Evolutionary conservation across 179 eudicot genomes (phyloP).

Genomic region (Corrigiola litoralis): DNA sequence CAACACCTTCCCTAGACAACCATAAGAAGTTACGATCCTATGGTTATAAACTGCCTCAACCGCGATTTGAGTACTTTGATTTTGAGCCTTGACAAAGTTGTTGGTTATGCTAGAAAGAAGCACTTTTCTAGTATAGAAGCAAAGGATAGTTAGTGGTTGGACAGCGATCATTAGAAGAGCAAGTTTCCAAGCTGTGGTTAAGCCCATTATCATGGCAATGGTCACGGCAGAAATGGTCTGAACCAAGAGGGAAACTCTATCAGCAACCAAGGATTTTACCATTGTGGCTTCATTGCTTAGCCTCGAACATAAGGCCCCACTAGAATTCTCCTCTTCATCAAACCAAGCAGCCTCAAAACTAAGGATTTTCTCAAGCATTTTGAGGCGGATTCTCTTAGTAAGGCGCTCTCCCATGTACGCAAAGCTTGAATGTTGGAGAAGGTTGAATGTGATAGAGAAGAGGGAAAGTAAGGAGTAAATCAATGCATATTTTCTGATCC

Average conservation of each 20-base stretch:
- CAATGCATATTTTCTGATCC: conserved; percentile 30
- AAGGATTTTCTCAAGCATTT: conserved; percentile 34
- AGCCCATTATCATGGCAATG: conserved; percentile 39
- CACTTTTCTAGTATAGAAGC: conserved; percentile 40
- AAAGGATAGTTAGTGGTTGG: conserved; percentile 43
- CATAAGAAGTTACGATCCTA: conserved; percentile 39
- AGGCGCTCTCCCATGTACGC: conserved; percentile 39
- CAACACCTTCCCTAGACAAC: conserved; percentile 30
- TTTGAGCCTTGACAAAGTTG: conserved; percentile 33
- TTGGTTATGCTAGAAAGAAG: conserved; percentile 31
- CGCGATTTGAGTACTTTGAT: conserved; percentile 39
- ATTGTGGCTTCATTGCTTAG: conserved; percentile 36
- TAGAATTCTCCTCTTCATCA: conserved; percentile 38
- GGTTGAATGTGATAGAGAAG: conserved; percentile 31
- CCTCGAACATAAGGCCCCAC: conserved; percentile 36
- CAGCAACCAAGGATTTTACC: conserved; percentile 39
- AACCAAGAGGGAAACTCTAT: conserved; percentile 34
- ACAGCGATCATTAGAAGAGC: conserved; percentile 44
- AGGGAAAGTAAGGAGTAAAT: conserved; percentile 29
- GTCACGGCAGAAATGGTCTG: conserved; percentile 34
- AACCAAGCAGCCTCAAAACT: conserved; percentile 45
- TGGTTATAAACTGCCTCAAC: conserved; percentile 46
- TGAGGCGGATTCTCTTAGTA: conserved; percentile 33
- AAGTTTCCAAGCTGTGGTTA: conserved; percentile 40
- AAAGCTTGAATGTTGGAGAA: conserved; percentile 31